Percentiles rank a stretch among this genome's conserved stretches.
These are phyloP conservation scores for Wickerhamiella musiphila DNA, from an alignment of 805 yeast species.

Conservation along the genomic window DNA sequence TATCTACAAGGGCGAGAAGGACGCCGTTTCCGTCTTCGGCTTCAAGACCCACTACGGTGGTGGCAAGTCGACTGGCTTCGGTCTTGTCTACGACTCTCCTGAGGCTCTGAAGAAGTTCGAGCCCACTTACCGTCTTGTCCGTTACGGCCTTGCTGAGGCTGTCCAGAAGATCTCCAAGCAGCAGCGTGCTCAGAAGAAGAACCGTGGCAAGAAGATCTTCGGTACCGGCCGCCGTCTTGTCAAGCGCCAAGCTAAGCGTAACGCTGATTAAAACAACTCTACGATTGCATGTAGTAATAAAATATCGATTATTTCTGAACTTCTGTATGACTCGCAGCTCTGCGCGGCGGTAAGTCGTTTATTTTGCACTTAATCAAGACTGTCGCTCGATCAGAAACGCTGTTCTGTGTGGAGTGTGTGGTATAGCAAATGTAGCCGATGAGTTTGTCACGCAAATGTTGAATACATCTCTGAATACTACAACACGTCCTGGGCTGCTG, in stretches of 20 bases:
- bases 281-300: constrained; percentile 9
- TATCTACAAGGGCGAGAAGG: constrained; percentile 81
- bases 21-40: constrained; percentile 93
- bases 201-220: constrained; percentile 96
- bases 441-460: too few relatives aligned
- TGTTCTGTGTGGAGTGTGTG: too few relatives aligned
- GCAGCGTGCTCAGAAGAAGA: constrained; percentile 99
- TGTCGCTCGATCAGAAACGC: too few relatives aligned
- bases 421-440: too few relatives aligned
- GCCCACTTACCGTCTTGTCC: constrained; percentile 97
- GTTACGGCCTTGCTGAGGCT: constrained; percentile 94
- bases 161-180: constrained; percentile 97
- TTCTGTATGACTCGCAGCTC: too few relatives aligned
- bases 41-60: constrained; percentile 99
- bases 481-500: too few relatives aligned
- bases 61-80: constrained; percentile 98
- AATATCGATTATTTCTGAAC: constrained; percentile 1
- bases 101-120: constrained; percentile 97
- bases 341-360: too few relatives aligned
- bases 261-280: constrained; percentile 4
- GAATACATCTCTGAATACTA: too few relatives aligned
- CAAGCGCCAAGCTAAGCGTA: constrained; percentile 29
- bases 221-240: constrained; percentile 96
- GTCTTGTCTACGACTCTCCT: constrained; percentile 93
- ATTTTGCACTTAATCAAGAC: too few relatives aligned